These are phyloP conservation scores for Colletotrichum endophyticum DNA, from an alignment of 2,329 filamentous ascomycete species.

Conservation along the genomic window DNA sequence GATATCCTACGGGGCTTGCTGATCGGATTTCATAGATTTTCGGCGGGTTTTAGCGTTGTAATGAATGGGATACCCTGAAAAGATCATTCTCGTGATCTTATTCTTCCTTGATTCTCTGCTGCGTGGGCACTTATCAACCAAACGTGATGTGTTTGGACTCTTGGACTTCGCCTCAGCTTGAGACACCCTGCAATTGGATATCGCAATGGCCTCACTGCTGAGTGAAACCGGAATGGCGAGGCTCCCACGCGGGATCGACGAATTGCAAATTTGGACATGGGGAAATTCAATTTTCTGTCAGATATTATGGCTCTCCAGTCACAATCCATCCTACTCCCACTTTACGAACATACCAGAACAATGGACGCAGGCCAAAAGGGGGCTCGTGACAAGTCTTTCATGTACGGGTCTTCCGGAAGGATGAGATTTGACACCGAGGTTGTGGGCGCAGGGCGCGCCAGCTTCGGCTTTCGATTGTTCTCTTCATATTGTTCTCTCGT, in stretches of 20 bases:
- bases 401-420: not conserved
- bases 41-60: slow-evolving; percentile 10
- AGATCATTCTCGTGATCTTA: not conserved
- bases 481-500: not conserved
- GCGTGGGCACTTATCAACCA: not conserved
- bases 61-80: slow-evolving; percentile 15
- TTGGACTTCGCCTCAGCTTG: not conserved
- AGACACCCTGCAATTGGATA: not conserved
- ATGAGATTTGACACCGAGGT: not conserved
- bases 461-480: not conserved
- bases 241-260: not conserved
- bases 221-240: not conserved
- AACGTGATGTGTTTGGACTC: not conserved
- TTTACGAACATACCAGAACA: not conserved
- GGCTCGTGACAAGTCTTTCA: not conserved
- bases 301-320: not conserved
- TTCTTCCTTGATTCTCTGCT: not conserved
- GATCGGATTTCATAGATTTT: not conserved
- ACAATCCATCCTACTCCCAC: not conserved
- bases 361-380: not conserved
- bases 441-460: not conserved
- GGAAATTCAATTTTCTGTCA: not conserved
- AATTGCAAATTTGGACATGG: not conserved
- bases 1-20: not conserved
- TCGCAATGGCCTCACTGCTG: not conserved